A percentile compares a stretch with the other conserved stretches of the same genome.
Evolutionary conservation across 2,329 filamentous ascomycete genomes (phyloP).

Genomic region (Ophiocordyceps polyrhachis-furcata): DNA sequence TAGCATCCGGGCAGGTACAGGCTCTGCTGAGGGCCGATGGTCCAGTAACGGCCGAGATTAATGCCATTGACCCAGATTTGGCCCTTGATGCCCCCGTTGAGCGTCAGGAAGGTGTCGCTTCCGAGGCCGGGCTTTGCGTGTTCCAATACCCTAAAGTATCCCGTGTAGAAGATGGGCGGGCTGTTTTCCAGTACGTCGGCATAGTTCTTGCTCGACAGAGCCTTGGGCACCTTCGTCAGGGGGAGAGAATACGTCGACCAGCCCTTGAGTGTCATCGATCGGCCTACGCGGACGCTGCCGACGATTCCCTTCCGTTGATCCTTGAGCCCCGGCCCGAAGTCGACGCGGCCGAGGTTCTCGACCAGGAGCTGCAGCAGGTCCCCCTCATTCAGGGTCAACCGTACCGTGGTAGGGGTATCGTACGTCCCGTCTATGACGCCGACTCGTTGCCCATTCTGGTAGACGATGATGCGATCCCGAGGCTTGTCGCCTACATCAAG

Average conservation of each 20-base stretch:
- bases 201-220: neutral
- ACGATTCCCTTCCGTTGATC: slow-evolving; percentile 28
- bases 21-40: slow-evolving; percentile 27
- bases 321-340: slow-evolving; percentile 21
- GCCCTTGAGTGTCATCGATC: slow-evolving; percentile 8
- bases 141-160: slow-evolving; percentile 9
- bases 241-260: slow-evolving; percentile 22
- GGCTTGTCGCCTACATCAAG: slow-evolving; percentile 23
- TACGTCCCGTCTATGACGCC: slow-evolving; percentile 30
- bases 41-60: slow-evolving; percentile 27
- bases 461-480: slow-evolving; percentile 26
- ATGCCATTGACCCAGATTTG: slow-evolving; percentile 26
- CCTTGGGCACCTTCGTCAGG: slow-evolving; percentile 1
- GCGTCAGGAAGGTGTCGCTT: slow-evolving; percentile 18
- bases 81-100: slow-evolving; percentile 23
- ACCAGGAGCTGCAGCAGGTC: slow-evolving; percentile 24
- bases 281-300: slow-evolving; percentile 21
- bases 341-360: slow-evolving; percentile 31
- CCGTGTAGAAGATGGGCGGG: slow-evolving; percentile 5
- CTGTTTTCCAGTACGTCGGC: slow-evolving; percentile 1
- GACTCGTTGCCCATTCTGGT: slow-evolving; percentile 20
- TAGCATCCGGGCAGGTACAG: slow-evolving; percentile 24
- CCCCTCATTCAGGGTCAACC: slow-evolving; percentile 16
- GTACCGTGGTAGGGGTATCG: slow-evolving; percentile 17
- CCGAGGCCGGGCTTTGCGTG: slow-evolving; percentile 4